These are phyloP conservation scores for Oemleria cerasiformis DNA, from an alignment of 306 rosid species.

Conservation along the genomic window DNA sequence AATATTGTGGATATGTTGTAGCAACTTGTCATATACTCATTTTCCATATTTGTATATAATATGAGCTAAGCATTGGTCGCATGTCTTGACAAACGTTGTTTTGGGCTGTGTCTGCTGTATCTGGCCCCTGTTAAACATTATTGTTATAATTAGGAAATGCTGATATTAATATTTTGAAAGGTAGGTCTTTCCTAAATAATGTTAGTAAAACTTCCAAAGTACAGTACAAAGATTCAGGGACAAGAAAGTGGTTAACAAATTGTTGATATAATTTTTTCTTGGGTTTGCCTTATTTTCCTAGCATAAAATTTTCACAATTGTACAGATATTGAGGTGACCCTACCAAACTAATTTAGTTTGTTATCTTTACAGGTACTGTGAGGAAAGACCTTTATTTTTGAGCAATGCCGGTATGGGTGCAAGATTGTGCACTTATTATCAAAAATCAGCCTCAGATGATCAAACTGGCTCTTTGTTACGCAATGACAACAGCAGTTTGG, in stretches of 20 bases:
- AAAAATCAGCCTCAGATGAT: constrained; percentile 81
- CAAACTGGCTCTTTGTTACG: constrained; percentile 75
- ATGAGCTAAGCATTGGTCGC: too few species aligned
- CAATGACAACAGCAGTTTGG: constrained; percentile 57
- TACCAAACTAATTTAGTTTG: constrained; percentile 18
- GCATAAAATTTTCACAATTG: constrained; percentile 3
- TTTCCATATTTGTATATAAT: too few species aligned
- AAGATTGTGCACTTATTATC: constrained; percentile 90
- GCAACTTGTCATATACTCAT: too few species aligned
- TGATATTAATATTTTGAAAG: too few species aligned
- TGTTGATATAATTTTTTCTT: not conserved
- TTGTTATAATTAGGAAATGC: too few species aligned
- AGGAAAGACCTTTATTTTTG: constrained; percentile 94
- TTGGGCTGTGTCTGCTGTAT: too few species aligned
- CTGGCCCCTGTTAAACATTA: too few species aligned
- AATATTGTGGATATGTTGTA: too few species aligned
- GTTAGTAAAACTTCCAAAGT: too few species aligned
- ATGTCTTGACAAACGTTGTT: too few species aligned
- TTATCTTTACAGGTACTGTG: constrained; percentile 70
- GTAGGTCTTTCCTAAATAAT: too few species aligned
- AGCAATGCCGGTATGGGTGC: constrained; percentile 96
- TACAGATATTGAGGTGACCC: constrained; percentile 14
- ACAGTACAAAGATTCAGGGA: not conserved
- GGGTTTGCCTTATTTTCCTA: not conserved
- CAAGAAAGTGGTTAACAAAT: not conserved